phyloP scores from a whole-genome alignment of 768 basidiomycete genomes.

The Hygrocybe coccinea region DNA sequence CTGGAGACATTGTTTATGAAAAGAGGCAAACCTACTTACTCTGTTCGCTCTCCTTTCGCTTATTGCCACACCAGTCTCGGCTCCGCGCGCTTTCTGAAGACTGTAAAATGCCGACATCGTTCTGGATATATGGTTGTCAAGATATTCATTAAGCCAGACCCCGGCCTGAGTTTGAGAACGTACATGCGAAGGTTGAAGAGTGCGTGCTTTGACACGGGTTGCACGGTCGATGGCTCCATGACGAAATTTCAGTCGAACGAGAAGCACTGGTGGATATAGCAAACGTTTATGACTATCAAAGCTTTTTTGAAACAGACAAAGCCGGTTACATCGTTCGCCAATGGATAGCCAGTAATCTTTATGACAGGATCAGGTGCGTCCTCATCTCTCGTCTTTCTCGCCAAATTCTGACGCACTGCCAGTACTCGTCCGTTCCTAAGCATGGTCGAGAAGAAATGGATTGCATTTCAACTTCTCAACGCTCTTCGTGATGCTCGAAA shows the following conservation, averaged over 20 bases:
- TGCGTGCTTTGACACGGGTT: constrained; percentile 22
- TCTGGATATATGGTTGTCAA: constrained; percentile 86
- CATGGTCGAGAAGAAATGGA: constrained; percentile 95
- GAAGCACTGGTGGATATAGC: constrained; percentile 79
- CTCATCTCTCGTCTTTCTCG: background rate
- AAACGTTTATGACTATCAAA: constrained; percentile 85
- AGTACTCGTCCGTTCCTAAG: constrained; percentile 96
- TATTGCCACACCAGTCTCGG: constrained; percentile 46
- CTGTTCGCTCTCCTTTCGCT: background rate
- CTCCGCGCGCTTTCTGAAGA: constrained; percentile 71
- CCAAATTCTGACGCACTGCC: constrained; percentile 1
- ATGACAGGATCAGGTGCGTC: constrained; percentile 91
- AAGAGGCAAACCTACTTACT: constrained; percentile 57
- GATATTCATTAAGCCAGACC: constrained; percentile 94
- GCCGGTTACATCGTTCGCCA: constrained; percentile 94
- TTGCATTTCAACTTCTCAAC: constrained; percentile 86
- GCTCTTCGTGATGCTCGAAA: constrained; percentile 79
- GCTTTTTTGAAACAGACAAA: constrained; percentile 90
- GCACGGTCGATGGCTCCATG: background rate
- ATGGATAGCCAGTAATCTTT: constrained; percentile 90
- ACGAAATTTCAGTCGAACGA: constrained; percentile 63
- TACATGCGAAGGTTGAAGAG: constrained; percentile 79
- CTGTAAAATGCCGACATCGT: constrained; percentile 81
- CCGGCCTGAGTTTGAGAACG: constrained; percentile 66
- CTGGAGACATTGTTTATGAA: constrained; percentile 84